A percentile compares a stretch with the other conserved stretches of the same genome.
These are phyloP conservation scores for Blastosporella zonata DNA, from an alignment of 1,284 basidiomycete genomes.

Conservation along the genomic window DNA sequence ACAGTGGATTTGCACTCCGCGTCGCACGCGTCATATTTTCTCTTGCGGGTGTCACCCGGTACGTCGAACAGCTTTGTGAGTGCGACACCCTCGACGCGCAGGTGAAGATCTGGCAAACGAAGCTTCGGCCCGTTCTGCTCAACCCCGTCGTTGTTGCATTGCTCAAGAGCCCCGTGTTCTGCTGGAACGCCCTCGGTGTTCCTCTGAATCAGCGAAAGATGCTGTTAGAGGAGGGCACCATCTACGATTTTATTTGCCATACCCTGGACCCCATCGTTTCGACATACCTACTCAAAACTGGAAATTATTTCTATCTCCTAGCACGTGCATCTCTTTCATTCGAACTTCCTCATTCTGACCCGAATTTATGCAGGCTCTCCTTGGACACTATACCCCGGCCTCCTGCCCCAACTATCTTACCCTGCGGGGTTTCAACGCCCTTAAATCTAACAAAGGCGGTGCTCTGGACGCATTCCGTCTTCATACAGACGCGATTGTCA, in stretches of 20 bases:
- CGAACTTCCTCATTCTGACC: slow-evolving; percentile 1
- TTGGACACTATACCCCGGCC: slow-evolving; percentile 64
- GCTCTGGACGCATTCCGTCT: slow-evolving; percentile 66
- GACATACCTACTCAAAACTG: slow-evolving; percentile 49
- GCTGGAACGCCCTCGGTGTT: slow-evolving; percentile 83
- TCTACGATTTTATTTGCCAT: slow-evolving; percentile 58
- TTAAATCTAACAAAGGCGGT: slow-evolving; percentile 46
- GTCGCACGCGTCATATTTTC: slow-evolving; percentile 62
- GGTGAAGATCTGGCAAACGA: slow-evolving; percentile 60
- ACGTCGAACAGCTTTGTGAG: slow-evolving; percentile 58
- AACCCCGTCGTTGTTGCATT: slow-evolving; percentile 65
- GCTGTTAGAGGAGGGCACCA: slow-evolving; percentile 62
- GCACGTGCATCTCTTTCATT: slow-evolving; percentile 27
- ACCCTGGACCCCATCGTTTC: slow-evolving; percentile 65
- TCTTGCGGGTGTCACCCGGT: slow-evolving; percentile 55
- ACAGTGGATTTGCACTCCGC: slow-evolving; percentile 71
- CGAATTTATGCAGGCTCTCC: slow-evolving; percentile 40
- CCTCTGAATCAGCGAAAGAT: slow-evolving; percentile 71
- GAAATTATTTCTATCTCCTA: slow-evolving; percentile 69
- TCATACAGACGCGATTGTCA: slow-evolving; percentile 77
- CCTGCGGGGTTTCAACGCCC: slow-evolving; percentile 56
- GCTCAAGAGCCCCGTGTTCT: slow-evolving; percentile 64
- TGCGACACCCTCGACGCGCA: slow-evolving; percentile 61
- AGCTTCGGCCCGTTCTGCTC: slow-evolving; percentile 63
- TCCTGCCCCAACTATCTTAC: slow-evolving; percentile 77